Conservation (phyloP, 106 monocot genomes). For the Amphibolis antarctica region DNA sequence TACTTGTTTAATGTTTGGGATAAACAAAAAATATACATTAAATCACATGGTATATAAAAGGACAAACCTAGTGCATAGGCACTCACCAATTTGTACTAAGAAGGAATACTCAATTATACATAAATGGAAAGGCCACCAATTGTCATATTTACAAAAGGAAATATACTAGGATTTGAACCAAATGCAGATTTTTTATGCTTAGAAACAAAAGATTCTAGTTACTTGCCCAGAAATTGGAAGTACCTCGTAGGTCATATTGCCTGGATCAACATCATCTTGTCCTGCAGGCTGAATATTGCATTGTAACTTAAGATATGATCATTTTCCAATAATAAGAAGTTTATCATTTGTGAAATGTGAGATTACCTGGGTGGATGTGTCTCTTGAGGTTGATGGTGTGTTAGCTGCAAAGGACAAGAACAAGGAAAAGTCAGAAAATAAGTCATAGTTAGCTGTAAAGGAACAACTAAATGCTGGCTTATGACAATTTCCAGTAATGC, state of each 20-base stretch:
- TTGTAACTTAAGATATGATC: not conserved
- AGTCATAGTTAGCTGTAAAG: too few relatives aligned
- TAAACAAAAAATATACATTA: too few relatives aligned
- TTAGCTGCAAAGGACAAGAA: slow-evolving; percentile 16
- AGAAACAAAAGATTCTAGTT: not conserved
- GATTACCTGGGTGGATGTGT: slow-evolving; percentile 28
- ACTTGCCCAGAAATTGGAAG: not conserved
- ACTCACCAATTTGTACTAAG: too few relatives aligned
- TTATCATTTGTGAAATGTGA: not conserved
- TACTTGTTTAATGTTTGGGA: too few relatives aligned
- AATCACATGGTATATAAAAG: too few relatives aligned
- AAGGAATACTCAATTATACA: too few relatives aligned
- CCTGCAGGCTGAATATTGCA: slow-evolving; percentile 22
- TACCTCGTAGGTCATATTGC: slow-evolving; percentile 85
- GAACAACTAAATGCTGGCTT: too few relatives aligned
- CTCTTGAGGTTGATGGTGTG: slow-evolving; percentile 12
- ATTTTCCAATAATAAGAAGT: not conserved
- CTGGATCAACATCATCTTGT: slow-evolving; percentile 63
- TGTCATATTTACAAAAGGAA: too few relatives aligned
- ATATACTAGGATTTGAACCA: too few relatives aligned
- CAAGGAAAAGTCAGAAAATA: not conserved
- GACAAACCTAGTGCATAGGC: too few relatives aligned
- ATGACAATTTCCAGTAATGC: too few relatives aligned
- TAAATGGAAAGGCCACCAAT: too few relatives aligned
- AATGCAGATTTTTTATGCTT: not conserved